Conservation (phyloP, 108 stramenopile species). For the Conticribra weissflogii region DNA sequence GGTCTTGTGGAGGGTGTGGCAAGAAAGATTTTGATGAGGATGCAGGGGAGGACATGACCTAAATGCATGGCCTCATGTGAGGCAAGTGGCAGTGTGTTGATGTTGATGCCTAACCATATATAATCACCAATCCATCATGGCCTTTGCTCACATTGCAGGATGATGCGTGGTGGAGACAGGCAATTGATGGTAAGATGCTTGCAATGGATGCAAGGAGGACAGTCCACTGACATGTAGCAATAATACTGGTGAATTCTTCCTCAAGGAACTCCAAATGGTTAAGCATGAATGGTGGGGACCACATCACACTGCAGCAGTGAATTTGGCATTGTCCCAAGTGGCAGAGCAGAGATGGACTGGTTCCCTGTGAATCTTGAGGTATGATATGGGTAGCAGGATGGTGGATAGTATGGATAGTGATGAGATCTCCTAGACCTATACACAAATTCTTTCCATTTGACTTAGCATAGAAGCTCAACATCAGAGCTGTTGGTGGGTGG, state of each 20-base stretch:
- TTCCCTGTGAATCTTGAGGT: background rate
- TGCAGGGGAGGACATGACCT: conserved; percentile 34
- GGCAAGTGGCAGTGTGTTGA: conserved; percentile 33
- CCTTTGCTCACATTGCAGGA: conserved; percentile 37
- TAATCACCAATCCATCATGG: conserved; percentile 31
- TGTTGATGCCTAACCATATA: conserved; percentile 27
- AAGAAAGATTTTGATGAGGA: conserved; percentile 26
- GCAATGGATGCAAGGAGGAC: conserved; percentile 11
- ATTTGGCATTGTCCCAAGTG: conserved; percentile 19
- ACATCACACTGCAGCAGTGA: conserved; percentile 7
- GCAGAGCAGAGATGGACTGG: background rate
- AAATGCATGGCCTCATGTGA: conserved; percentile 46
- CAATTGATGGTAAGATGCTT: conserved; percentile 3
- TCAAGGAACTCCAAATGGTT: conserved; percentile 12
- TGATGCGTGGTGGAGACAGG: conserved; percentile 37
- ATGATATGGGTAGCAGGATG: background rate
- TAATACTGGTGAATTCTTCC: conserved; percentile 11
- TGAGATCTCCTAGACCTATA: too few species aligned
- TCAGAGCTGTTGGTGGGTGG: too few species aligned
- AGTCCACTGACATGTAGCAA: conserved; percentile 26
- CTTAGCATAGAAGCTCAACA: too few species aligned
- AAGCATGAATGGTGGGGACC: conserved; percentile 36
- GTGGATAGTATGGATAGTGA: background rate
- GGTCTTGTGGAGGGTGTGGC: conserved; percentile 9
- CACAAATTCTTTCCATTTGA: too few species aligned